These are phyloP conservation scores for Daldinia loculata DNA, from an alignment of 495 filamentous ascomycete species.

Conservation along the genomic window DNA sequence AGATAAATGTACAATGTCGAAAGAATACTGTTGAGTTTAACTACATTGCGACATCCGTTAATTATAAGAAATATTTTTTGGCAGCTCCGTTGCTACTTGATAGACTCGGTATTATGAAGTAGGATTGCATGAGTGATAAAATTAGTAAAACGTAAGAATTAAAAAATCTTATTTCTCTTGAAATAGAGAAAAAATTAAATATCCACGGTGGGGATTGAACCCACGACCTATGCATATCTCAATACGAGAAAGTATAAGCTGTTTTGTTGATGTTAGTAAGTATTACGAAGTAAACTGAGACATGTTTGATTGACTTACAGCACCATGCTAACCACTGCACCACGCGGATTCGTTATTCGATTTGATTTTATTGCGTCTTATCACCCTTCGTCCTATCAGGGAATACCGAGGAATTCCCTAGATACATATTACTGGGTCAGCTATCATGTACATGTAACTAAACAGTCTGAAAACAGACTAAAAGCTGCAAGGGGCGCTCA, in stretches of 20 bases:
- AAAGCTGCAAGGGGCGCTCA: not conserved
- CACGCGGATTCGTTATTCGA: conserved; percentile 2
- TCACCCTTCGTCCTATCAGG: not conserved
- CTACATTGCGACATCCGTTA: too few species aligned
- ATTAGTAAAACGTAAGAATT: too few species aligned
- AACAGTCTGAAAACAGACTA: not conserved
- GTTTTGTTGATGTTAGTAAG: not conserved
- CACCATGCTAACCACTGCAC: conserved; percentile 18
- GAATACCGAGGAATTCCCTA: not conserved
- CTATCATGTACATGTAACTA: not conserved
- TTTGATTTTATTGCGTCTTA: not conserved
- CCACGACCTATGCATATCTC: conserved; percentile 15
- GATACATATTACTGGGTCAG: too few species aligned
- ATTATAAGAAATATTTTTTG: too few species aligned
- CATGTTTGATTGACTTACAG: not conserved
- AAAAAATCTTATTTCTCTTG: too few species aligned
- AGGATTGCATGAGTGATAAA: too few species aligned
- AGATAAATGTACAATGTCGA: too few species aligned
- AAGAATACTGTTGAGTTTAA: too few species aligned
- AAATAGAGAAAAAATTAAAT: not conserved
- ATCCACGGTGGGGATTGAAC: conserved; percentile 17
- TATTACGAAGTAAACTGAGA: not conserved
- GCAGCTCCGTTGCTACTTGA: too few species aligned
- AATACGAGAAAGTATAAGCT: conserved; percentile 12
- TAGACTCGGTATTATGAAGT: too few species aligned